phyloP scores from a whole-genome alignment of 106 monocot genomes.

The Posidonia australis region DNA sequence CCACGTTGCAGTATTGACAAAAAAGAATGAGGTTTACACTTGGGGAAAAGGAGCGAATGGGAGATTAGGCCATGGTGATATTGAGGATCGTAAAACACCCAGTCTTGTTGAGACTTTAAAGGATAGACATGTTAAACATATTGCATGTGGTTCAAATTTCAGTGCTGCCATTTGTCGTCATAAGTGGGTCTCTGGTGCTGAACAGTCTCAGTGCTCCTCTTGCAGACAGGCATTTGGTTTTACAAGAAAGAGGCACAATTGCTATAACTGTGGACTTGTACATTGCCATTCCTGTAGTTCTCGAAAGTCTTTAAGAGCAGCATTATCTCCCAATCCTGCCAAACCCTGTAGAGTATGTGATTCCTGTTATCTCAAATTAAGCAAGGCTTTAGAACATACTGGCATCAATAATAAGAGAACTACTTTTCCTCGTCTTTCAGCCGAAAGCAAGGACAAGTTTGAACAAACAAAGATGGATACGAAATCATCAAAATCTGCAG shows the following conservation, averaged over 20 bases:
- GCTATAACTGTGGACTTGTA: constrained; percentile 88
- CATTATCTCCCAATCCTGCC: constrained; percentile 58
- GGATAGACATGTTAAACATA: constrained; percentile 73
- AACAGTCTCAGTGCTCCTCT: constrained; percentile 72
- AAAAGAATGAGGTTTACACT: constrained; percentile 66
- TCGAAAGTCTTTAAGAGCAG: constrained; percentile 59
- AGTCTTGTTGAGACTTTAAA: constrained; percentile 84
- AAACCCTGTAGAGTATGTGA: constrained; percentile 92
- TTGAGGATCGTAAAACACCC: constrained; percentile 80
- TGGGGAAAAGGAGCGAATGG: constrained; percentile 98
- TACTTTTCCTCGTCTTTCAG: constrained; percentile 36
- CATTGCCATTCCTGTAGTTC: constrained; percentile 80
- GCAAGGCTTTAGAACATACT: constrained; percentile 34
- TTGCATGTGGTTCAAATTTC: constrained; percentile 86
- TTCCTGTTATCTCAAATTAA: constrained; percentile 60
- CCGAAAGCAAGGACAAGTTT: constrained; percentile 51
- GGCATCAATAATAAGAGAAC: constrained; percentile 25
- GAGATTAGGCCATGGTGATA: constrained; percentile 86
- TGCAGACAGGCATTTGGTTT: constrained; percentile 88
- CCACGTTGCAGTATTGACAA: constrained; percentile 78
- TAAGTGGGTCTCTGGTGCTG: constrained; percentile 87
- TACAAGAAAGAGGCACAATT: constrained; percentile 84
- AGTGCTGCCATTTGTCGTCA: constrained; percentile 78
- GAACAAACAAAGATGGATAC: constrained; percentile 33
- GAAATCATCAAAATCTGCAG: constrained; percentile 22